Percentiles rank a stretch among this genome's conserved stretches.
These are phyloP conservation scores for Capronia coronata DNA, from an alignment of 2,329 filamentous ascomycete species.

Conservation along the genomic window DNA sequence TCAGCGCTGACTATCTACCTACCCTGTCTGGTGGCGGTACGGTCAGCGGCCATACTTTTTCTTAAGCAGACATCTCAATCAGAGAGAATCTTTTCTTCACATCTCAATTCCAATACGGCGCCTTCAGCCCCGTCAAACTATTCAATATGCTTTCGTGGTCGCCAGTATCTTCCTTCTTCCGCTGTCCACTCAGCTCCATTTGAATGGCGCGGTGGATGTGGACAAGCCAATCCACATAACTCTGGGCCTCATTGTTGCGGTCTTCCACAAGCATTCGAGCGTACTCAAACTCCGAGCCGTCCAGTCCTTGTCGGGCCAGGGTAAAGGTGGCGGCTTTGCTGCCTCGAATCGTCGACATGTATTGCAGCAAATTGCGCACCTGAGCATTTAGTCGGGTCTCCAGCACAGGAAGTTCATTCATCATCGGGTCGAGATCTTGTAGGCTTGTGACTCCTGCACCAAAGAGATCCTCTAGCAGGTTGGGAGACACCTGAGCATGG, in stretches of 20 bases:
- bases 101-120: slow-evolving; percentile 40
- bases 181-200: slow-evolving; percentile 60
- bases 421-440: slow-evolving; percentile 72
- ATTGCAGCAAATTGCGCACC: slow-evolving; percentile 86
- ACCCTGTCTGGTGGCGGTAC: no score
- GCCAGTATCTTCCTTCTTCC: slow-evolving; percentile 38
- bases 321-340: slow-evolving; percentile 86
- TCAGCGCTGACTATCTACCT: no score
- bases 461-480: slow-evolving; percentile 84
- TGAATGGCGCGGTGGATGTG: slow-evolving; percentile 90
- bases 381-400: slow-evolving; percentile 92
- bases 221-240: slow-evolving; percentile 97
- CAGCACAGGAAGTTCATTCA: slow-evolving; percentile 70
- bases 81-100: not conserved
- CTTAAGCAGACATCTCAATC: no score
- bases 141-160: slow-evolving; percentile 39
- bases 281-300: slow-evolving; percentile 95
- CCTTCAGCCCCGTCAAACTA: slow-evolving; percentile 41
- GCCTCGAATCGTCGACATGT: slow-evolving; percentile 70
- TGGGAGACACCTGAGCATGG: slow-evolving; percentile 84
- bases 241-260: slow-evolving; percentile 93
- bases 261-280: slow-evolving; percentile 86
- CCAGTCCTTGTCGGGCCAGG: slow-evolving; percentile 82
- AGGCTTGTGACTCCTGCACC: slow-evolving; percentile 66
- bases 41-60: no score